Conservation (phyloP, 306 rosid species). For the Gastrolobium bilobum region DNA sequence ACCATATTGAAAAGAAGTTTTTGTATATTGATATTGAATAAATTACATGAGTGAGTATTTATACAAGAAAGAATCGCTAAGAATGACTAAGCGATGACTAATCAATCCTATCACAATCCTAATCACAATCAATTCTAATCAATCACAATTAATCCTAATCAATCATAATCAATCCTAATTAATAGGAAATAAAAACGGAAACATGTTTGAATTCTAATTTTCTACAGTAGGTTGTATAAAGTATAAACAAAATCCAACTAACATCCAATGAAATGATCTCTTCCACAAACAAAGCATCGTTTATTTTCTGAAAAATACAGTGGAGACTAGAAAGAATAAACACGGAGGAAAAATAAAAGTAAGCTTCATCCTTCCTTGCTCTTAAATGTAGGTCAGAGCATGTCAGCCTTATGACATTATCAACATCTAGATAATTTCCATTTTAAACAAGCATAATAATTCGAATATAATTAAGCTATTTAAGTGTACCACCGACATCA, state of each 20-base stretch:
- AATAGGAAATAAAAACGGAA: too few species aligned
- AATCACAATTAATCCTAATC: too few species aligned
- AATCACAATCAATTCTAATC: too few species aligned
- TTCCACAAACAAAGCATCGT: slow-evolving; percentile 25
- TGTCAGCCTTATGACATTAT: slow-evolving; percentile 28
- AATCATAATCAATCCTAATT: too few species aligned
- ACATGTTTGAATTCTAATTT: too few species aligned
- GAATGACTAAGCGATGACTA: too few species aligned
- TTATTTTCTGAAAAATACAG: slow-evolving; percentile 38
- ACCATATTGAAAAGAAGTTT: too few species aligned
- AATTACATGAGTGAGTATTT: too few species aligned
- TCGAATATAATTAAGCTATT: not conserved
- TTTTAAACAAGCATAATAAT: slow-evolving; percentile 15
- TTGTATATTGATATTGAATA: too few species aligned
- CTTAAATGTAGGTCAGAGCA: slow-evolving; percentile 30
- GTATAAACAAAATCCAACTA: slow-evolving; percentile 40
- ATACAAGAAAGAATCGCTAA: too few species aligned
- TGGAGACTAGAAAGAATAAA: slow-evolving; percentile 22
- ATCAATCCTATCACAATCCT: too few species aligned
- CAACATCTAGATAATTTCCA: not conserved
- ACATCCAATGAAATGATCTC: slow-evolving; percentile 20
- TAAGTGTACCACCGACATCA: not conserved
- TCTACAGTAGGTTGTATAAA: slow-evolving; percentile 24
- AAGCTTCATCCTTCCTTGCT: slow-evolving; percentile 19
- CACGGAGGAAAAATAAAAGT: slow-evolving; percentile 20